Evolutionary conservation across 2,329 filamentous ascomycete genomes (phyloP), one percentile per base, ranked within the genome.

Genomic region (Exophiala mesophila): DNA sequence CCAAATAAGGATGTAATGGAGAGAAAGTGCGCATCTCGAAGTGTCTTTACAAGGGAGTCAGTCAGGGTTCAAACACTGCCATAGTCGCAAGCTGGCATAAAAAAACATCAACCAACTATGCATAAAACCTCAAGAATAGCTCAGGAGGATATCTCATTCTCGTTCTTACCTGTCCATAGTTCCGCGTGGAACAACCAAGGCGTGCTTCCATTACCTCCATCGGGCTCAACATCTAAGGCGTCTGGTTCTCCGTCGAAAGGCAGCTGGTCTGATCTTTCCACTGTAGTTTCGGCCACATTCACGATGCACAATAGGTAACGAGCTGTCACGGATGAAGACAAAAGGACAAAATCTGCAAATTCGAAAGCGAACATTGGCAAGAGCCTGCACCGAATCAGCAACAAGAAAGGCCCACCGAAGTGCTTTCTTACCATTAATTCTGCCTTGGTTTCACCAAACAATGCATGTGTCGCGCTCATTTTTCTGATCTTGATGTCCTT

Each of bases 361-460:
- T 36, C 39, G 32, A 41, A 41, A 36, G 39, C 39, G 32, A 41
- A 41, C 39, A 41, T 41, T 24, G 39, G 32, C 39, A 41, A 35
- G 16, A 36, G 34, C 34, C 34, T 36, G 34, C 16, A 19, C 34
- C 34, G 34, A 36, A 36, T 36, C 34, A 36, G 34, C 34, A 36
- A 36, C 34, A 36, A 19, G 34, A 36, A 36, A 36, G 17, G 34
- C 23, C 34, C 34, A 19, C 34, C 34, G 34, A 36, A 36, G 34
- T 36, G 34, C 34, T 36, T n/a, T n/a, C 34, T 36, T 36, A 36
- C 34, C 34, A 36, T 36, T 36, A 36, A 36, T 36, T 36, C 34
- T 15, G 34, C 34, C 23, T 36, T 36, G 23, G 16, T 36, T 36
- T 36, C 34, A 36, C 34, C 34, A 19, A 36, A 19, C 34, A 36